A percentile compares a stretch with the other conserved stretches of the same genome.
Evolutionary conservation across 352 stramenopile genomes (phyloP).

Genomic region (Globisporangium recalcitrans): DNA sequence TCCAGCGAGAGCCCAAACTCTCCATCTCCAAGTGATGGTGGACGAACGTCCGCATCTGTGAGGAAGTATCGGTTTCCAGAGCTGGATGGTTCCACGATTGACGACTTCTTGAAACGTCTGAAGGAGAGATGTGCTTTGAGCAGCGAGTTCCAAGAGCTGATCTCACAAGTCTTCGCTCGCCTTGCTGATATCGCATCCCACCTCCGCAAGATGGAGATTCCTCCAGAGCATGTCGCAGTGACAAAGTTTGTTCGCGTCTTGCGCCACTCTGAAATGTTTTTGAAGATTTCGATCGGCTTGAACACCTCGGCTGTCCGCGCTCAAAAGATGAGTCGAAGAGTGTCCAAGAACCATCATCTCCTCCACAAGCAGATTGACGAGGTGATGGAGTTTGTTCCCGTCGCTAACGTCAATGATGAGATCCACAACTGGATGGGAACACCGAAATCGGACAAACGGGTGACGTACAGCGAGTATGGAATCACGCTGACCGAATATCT

Average conservation of each 20-base stretch:
- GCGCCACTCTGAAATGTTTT: not conserved
- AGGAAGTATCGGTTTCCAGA: not conserved
- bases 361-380: slow-evolving; percentile 6
- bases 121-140: not conserved
- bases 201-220: not conserved
- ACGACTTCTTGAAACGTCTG: not conserved
- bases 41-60: not conserved
- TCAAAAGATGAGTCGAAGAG: slow-evolving; percentile 2
- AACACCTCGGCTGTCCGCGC: not conserved
- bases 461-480: too few relatives aligned
- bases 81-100: not conserved
- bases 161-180: not conserved
- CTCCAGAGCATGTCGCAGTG: not conserved
- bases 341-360: not conserved
- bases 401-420: not conserved
- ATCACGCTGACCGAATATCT: too few relatives aligned
- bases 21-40: not conserved
- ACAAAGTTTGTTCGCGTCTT: not conserved
- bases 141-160: not conserved
- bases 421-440: slow-evolving; percentile 6
- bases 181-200: not conserved
- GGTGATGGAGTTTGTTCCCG: not conserved
- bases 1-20: not conserved
- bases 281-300: not conserved
- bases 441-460: not conserved